Base-by-base conservation (phyloP, 1,139 yeast genomes). In the Yamadazyma aaseri region DNA sequence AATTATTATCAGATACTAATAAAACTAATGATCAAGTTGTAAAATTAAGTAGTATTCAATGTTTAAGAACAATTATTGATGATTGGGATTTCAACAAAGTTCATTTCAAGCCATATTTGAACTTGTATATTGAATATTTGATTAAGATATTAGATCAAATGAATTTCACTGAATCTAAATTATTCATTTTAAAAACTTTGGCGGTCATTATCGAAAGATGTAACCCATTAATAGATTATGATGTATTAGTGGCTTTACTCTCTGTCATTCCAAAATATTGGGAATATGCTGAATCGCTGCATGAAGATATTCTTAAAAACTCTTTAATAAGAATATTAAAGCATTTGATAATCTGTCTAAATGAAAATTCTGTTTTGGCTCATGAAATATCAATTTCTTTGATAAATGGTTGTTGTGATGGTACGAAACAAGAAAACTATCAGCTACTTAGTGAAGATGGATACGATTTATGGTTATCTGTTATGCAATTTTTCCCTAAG, bases 1-100 rank as follows among this genome's bases (percentile, higher is more conserved):
- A 51, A 15, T 64, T 81, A 24, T 53, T 84, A 36, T 64, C 71
- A 21, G 45, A 48, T n/a, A 8, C 20, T 5, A 40, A 58, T 8
- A 44, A 61, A 14, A 32, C 22, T 6, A 61, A 63, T 21, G 97
- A 90, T 51, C 66, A 72, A 35, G 95, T 87, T 12, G 95, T 92
- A 1, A 73, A 73, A 46, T 56, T 90, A 16, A 78, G 95, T 2
- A 81, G 94, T 0, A 68, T 85, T n/a, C 85, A 82, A 49, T 77
- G 90, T 0, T 60, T 89, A 11, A 71, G 80, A 42, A 69, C 76
- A 17, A 71, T 85, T 31, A 68, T 89, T 18, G 92, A 86, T 41
- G 97, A 87, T 47, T 87, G 95, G 89, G 92, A 85, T 42, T 89
- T 90, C 53, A 71, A 79, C 27, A 79, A 85, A 39, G 65, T 63